Conservation (phyloP, 768 basidiomycete species). For the Termitomyces eurrhizus region DNA sequence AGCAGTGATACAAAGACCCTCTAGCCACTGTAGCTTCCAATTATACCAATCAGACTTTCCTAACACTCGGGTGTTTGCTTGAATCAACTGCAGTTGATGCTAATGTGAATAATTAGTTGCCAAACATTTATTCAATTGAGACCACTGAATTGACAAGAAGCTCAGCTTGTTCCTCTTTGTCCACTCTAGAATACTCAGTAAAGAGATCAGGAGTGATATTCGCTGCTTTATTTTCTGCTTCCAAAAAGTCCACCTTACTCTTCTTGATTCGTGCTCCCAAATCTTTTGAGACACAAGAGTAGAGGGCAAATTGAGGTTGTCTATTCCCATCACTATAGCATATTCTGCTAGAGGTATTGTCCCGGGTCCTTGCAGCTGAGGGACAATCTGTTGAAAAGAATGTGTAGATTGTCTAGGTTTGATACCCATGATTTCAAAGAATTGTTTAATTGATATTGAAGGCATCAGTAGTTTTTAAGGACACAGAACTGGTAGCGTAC, state of each 20-base stretch:
- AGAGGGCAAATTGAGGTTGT: conserved; percentile 70
- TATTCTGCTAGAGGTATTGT: conserved; percentile 72
- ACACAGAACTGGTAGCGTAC: conserved; percentile 25
- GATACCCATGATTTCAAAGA: conserved; percentile 74
- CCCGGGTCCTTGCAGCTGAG: conserved; percentile 45
- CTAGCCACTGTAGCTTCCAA: conserved; percentile 81
- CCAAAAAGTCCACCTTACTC: conserved; percentile 61
- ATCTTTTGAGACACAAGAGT: conserved; percentile 66
- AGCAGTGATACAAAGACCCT: conserved; percentile 62
- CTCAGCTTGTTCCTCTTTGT: conserved; percentile 68
- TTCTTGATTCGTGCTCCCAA: conserved; percentile 73
- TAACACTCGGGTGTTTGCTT: conserved; percentile 60
- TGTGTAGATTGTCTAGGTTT: conserved; percentile 73
- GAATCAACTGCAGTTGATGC: conserved; percentile 81
- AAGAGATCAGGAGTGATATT: conserved; percentile 74
- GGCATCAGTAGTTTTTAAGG: conserved; percentile 30
- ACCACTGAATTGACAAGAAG: conserved; percentile 41
- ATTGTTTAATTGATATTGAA: conserved; percentile 75
- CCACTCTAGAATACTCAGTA: conserved; percentile 63
- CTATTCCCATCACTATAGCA: conserved; percentile 63
- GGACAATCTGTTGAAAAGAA: conserved; percentile 51
- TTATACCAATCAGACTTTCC: conserved; percentile 86
- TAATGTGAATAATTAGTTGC: conserved; percentile 21
- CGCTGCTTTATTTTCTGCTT: conserved; percentile 72
- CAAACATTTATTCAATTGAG: background rate